Percentiles rank a stretch among this genome's conserved stretches.
These are phyloP conservation scores for Yarrowia divulgata DNA, from an alignment of 805 yeast species.

Conservation along the genomic window DNA sequence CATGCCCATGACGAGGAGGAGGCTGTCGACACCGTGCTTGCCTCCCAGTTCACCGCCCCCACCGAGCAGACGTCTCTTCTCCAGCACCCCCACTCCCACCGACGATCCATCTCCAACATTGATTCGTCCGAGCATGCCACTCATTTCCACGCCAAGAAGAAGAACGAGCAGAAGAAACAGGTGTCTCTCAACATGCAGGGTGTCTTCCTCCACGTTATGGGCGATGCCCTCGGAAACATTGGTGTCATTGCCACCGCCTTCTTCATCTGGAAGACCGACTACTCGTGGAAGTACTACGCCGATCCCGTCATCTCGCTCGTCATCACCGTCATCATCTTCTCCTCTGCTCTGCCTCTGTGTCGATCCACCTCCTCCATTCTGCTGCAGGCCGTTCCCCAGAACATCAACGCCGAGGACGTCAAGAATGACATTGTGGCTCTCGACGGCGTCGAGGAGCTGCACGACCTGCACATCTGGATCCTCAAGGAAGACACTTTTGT, in stretches of 20 bases:
- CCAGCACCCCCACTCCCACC: constrained; percentile 36
- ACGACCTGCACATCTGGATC: constrained; percentile 97
- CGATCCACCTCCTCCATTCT: constrained; percentile 84
- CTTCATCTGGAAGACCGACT: constrained; percentile 93
- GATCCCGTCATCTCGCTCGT: constrained; percentile 88
- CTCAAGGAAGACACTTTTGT: constrained; percentile 84
- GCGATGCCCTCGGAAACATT: constrained; percentile 94
- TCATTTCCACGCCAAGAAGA: constrained; percentile 48
- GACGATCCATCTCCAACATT: constrained; percentile 40
- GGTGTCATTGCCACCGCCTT: constrained; percentile 92
- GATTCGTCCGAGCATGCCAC: constrained; percentile 44
- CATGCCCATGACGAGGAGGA: constrained; percentile 42
- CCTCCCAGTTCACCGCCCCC: constrained; percentile 30
- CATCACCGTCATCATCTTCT: constrained; percentile 86
- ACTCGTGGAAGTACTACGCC: constrained; percentile 81
- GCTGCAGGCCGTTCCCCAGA: constrained; percentile 91
- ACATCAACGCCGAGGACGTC: constrained; percentile 76
- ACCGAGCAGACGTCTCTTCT: constrained; percentile 41
- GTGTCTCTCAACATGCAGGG: constrained; percentile 97
- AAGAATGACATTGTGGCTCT: constrained; percentile 70
- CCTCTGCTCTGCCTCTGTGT: constrained; percentile 91
- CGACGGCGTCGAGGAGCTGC: constrained; percentile 81
- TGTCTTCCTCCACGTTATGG: constrained; percentile 91
- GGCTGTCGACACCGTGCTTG: constrained; percentile 16
- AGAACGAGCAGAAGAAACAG: constrained; percentile 45